These are phyloP conservation scores for Sclerotinia subarctica DNA, from an alignment of 2,329 filamentous ascomycete genomes.

Conservation along the genomic window DNA sequence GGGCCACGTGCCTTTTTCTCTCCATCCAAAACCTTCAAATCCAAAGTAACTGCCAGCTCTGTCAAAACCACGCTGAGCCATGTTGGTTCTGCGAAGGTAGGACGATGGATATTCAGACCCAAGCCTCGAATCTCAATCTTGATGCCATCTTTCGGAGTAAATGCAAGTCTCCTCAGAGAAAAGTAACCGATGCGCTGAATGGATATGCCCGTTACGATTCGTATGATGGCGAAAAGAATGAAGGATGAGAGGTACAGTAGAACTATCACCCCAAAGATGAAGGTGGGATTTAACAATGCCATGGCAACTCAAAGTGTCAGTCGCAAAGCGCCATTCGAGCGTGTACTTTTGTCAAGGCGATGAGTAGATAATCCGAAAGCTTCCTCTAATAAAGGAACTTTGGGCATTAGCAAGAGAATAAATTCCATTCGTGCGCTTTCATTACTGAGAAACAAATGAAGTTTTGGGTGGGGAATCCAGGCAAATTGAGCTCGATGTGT, in stretches of 20 bases:
- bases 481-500: slow-evolving; percentile 18
- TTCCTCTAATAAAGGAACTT: slow-evolving; percentile 16
- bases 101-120: slow-evolving; percentile 83
- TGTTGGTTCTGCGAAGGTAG: slow-evolving; percentile 94
- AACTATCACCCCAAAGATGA: slow-evolving; percentile 80
- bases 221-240: slow-evolving; percentile 86
- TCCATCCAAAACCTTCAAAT: slow-evolving; percentile 63
- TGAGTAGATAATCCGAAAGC: background rate
- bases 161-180: slow-evolving; percentile 85
- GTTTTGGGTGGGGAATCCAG: slow-evolving; percentile 14
- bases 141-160: slow-evolving; percentile 83
- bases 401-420: slow-evolving; percentile 9
- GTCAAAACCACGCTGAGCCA: slow-evolving; percentile 89
- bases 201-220: slow-evolving; percentile 88
- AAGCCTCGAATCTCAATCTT: slow-evolving; percentile 86
- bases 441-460: slow-evolving; percentile 17
- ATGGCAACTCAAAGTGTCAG: slow-evolving; percentile 41
- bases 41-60: slow-evolving; percentile 80
- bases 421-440: slow-evolving; percentile 18
- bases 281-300: slow-evolving; percentile 71
- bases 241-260: slow-evolving; percentile 89
- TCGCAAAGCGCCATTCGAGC: slow-evolving; percentile 18
- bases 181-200: slow-evolving; percentile 94
- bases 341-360: slow-evolving; percentile 5
- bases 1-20: slow-evolving; percentile 35